Evolutionary conservation across 768 basidiomycete species (phyloP).

Genomic region (Russula virescens): DNA sequence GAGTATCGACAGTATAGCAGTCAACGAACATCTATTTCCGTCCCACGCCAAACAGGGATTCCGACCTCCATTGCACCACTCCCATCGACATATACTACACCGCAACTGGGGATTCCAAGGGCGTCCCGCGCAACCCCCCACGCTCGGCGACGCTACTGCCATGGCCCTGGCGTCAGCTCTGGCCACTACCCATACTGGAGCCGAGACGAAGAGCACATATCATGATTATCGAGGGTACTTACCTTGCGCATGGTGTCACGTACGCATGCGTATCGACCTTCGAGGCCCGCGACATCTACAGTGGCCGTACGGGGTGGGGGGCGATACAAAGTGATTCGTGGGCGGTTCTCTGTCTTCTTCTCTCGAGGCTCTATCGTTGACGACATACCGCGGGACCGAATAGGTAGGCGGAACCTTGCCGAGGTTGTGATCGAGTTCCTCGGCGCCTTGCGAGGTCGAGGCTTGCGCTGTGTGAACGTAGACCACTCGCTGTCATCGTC

Average conservation of each 20-base stretch:
- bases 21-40: neutral
- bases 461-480: constrained; percentile 12
- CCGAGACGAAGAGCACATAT: neutral
- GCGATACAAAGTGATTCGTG: constrained; percentile 13
- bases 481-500: constrained; percentile 17
- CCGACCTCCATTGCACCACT: constrained; percentile 1
- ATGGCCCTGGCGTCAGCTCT: constrained; percentile 2
- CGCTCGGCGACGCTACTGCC: constrained; percentile 32
- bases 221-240: neutral
- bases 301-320: constrained; percentile 16
- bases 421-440: constrained; percentile 1
- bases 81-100: constrained; percentile 26
- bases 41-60: constrained; percentile 9
- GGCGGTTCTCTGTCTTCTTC: constrained; percentile 2
- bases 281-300: constrained; percentile 6
- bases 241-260: constrained; percentile 19
- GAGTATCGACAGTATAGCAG: no score
- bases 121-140: constrained; percentile 26
- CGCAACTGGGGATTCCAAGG: constrained; percentile 29
- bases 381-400: neutral
- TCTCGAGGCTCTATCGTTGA: neutral
- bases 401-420: constrained; percentile 17
- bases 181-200: neutral
- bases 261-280: constrained; percentile 10
- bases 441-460: neutral